These are phyloP conservation scores for Sphagnum contortum DNA, from an alignment of 225 moss, liverwort and hornwort species.

Conservation along the genomic window DNA sequence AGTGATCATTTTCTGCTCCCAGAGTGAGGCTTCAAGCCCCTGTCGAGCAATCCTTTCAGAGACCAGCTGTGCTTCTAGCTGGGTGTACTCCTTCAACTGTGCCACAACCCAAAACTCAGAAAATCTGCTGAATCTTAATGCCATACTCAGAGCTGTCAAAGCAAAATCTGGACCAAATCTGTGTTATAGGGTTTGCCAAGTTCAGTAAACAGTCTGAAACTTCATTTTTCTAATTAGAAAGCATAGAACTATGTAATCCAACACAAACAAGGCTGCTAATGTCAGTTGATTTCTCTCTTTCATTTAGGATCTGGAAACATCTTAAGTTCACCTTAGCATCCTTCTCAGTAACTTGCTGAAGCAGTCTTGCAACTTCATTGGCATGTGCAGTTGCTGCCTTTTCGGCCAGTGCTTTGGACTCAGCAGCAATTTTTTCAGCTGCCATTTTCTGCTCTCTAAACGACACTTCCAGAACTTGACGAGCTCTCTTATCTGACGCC, in stretches of 20 bases:
- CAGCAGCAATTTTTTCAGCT: slow-evolving; percentile 25
- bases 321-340: too few species aligned
- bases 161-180: too few species aligned
- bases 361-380: too few species aligned
- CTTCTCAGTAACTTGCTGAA: too few species aligned
- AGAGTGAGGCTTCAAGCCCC: slow-evolving; percentile 48
- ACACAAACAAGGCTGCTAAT: slow-evolving; percentile 47
- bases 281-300: slow-evolving; percentile 20
- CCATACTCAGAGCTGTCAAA: too few species aligned
- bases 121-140: too few species aligned
- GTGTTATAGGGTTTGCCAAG: too few species aligned
- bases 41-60: slow-evolving; percentile 72
- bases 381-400: slow-evolving; percentile 5
- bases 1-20: slow-evolving; percentile 29
- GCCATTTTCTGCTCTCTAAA: slow-evolving; percentile 32
- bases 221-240: too few species aligned
- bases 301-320: too few species aligned
- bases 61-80: slow-evolving; percentile 61
- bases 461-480: slow-evolving; percentile 54
- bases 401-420: slow-evolving; percentile 26
- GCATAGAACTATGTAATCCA: too few species aligned
- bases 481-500: slow-evolving; percentile 65
- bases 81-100: slow-evolving; percentile 68
- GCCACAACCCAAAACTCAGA: neutral
- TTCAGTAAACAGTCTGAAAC: too few species aligned